Base-by-base conservation (phyloP, 1,139 yeast genomes). In the Hansenula lynferdii region DNA sequence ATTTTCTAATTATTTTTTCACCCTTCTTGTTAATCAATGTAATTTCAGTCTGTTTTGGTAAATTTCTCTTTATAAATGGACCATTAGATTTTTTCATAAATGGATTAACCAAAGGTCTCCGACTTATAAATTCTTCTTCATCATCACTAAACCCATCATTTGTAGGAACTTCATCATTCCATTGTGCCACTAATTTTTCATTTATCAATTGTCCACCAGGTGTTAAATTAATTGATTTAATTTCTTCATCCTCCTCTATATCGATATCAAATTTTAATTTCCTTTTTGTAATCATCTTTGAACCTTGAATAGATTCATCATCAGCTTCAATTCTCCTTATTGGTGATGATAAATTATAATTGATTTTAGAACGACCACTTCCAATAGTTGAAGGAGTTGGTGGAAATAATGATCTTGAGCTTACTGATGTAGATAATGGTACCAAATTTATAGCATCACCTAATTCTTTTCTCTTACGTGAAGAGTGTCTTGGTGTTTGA, bases 21-120 rank as follows among this genome's bases (percentile, higher is more conserved):
- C 57, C 57, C 35, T 47, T 51, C 38, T 51, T 53, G 39, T 51
- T 49, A 7, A 53, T 47, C 28, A 43, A 40, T n/a, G 46, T 50
- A 6, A 53, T 41, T 35, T 42, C 48, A 7, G 44, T 48, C 29
- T 46, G 38, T 19, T 45, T 46, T 14, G 42, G 44, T 15, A 36
- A 31, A 10, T 49, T 47, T 38, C 43, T 51, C 15, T 41, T 47
- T 17, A 48, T 28, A 3, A 36, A 39, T 22, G 47, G 39, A 14
- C 33, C 33, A 11, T 29, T 8, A 20, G 4, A 12, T 15, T 30
- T 30, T 15, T n/a, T 21, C 25, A 30, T 6, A 35, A 50, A 47
- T 22, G 54, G 57, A 30, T 53, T 51, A 8, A 23, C 20, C 10
- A 45, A 22, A 28, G 37, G 30, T n/a, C 23, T 29, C 25, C 24